Evolutionary conservation across 2,329 filamentous ascomycete genomes (phyloP), one percentile per base, ranked within the genome.

Genomic region (Aspergillus nomiae): DNA sequence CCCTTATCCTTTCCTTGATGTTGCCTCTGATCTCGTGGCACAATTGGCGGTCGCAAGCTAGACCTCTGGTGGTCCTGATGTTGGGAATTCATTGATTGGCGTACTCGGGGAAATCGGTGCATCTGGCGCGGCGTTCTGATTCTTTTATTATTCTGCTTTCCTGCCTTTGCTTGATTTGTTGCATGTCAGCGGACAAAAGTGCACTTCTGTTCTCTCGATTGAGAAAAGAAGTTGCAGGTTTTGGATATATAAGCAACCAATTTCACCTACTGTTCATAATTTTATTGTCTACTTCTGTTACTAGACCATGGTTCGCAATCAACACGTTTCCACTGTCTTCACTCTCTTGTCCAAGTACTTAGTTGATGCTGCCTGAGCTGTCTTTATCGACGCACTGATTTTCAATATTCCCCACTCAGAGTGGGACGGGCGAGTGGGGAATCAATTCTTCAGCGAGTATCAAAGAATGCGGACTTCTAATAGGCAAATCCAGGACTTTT

Each of bases 1-100:
- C 75, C 93, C 95, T 32, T 98, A 97, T 78, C 94, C 95, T 4
- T 98, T 97, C 81, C 84, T 98, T 73, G 94, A 98, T 80, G 90
- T 97, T 78, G 94, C 94, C 34, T 94, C 92, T 68, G 90, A 90
- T 79, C 83, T 98, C 72, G 97, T 98, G 70, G 93, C 97, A 81
- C 93, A 97, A 81, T 83, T 98, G 74, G 93, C 94, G 12, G 92
- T 94, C 75, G 90, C 90, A 62, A 90, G 92, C 69, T 86, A 77
- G 63, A 61, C n/a, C 26, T 21, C 24, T 24, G 48, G n/a, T 14
- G 34, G 51, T 38, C 32, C 51, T 55, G n/a, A 19, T 54, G 38
- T 45, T 28, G 19, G n/a, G 36, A 6, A 19, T 55, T 56, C 10
- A 28, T 56, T 55, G 21, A 24, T 26, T 24, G 34, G 38, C 48